Base-by-base conservation (phyloP, 805 yeast species). In the Pichia nakasei region DNA sequence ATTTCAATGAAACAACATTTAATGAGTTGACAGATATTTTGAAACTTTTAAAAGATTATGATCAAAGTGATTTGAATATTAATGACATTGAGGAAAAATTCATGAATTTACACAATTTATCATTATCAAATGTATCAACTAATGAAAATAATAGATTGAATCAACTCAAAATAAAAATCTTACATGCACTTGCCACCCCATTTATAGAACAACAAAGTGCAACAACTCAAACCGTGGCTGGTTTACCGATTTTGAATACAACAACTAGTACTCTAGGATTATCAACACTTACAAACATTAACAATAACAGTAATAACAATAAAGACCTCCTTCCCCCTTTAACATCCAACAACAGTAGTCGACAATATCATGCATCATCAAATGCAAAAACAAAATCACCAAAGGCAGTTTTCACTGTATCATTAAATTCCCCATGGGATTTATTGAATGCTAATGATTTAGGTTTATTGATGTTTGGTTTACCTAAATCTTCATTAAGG, bases 371-470 rank as follows among this genome's bases (percentile, higher is more conserved):
- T 65, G 59, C 82, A 32, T 65, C 79, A 48, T 72, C 86, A 0
- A 73, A 88, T 0, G 80, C 84, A 3, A 87, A 84, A 53, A 81
- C 80, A 47, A 66, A 65, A 8, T 62, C 82, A 0, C 91, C 91
- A 11, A 93, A 86, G 56, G 93, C 96, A 0, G 81, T 88, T 12
- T 81, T 89, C 59, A 86, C 96, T 0, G 85, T 94, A 39, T 78
- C 78, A 3, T 66, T 74, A 21, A 76, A 73, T 13, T 72, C 74
- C 39, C 97, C 97, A 1, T 89, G 93, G 89, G 65, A 69, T 22
- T 73, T 89, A 40, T 77, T 76, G 54, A 89, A 94, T 7, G 87
- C 94, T 15, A 89, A 91, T 58, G 97, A 89, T 62, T 68, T 88
- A 51, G 95, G 96, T 0, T 85, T 95, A 56, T 68, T 87, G 47